These are phyloP conservation scores for Rhypophila decipiens DNA, from an alignment of 495 filamentous ascomycete species.

Conservation along the genomic window DNA sequence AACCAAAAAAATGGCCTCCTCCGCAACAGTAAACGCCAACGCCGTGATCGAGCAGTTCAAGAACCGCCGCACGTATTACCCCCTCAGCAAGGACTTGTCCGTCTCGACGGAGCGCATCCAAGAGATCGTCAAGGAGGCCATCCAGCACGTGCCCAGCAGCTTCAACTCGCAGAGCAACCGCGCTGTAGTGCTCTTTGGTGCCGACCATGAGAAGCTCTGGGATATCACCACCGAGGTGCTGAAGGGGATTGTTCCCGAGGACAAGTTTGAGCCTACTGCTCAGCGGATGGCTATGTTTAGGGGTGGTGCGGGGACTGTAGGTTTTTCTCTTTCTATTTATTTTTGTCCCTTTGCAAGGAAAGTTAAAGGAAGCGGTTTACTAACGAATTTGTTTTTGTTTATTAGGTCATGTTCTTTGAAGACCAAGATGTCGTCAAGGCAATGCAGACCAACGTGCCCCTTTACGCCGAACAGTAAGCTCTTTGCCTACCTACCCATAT, in stretches of 20 bases:
- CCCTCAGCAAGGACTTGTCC: constrained; percentile 46
- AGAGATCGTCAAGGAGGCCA: constrained; percentile 47
- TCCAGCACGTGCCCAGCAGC: constrained; percentile 50
- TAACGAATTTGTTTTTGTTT: too few relatives aligned
- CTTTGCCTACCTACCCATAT: not conserved
- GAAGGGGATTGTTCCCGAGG: constrained; percentile 52
- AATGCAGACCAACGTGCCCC: constrained; percentile 47
- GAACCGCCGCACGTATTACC: constrained; percentile 54
- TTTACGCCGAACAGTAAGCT: constrained; percentile 45
- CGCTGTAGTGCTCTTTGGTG: constrained; percentile 53
- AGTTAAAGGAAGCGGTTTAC: too few relatives aligned
- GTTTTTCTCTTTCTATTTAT: constrained; percentile 11
- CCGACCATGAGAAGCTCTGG: constrained; percentile 62
- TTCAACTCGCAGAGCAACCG: constrained; percentile 66
- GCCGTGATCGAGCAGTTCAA: constrained; percentile 48
- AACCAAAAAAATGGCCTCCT: constrained; percentile 18
- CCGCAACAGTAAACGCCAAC: constrained; percentile 23
- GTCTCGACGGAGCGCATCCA: constrained; percentile 47
- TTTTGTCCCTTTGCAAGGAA: constrained; percentile 20
- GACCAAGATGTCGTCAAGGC: constrained; percentile 44
- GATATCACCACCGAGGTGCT: constrained; percentile 47
- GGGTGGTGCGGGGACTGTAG: constrained; percentile 52
- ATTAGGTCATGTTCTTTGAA: constrained; percentile 59
- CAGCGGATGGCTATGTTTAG: constrained; percentile 45
- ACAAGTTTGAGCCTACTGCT: constrained; percentile 43